Base-by-base conservation (phyloP, 768 basidiomycete genomes). In the Suillus lakei region DNA sequence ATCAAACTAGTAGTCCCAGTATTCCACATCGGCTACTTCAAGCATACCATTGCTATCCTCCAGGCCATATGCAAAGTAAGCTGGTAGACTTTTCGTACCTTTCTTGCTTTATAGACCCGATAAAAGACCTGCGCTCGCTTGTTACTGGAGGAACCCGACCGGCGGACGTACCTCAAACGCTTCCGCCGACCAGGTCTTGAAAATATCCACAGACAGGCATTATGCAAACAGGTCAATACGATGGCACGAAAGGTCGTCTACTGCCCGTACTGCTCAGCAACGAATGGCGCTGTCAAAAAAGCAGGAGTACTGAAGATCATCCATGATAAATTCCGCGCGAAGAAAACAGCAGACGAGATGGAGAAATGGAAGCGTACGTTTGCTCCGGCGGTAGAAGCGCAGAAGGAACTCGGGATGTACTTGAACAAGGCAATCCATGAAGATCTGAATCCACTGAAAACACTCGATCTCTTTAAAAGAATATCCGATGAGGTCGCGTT, bases 11-110 rank as follows among this genome's bases (percentile, higher is more conserved):
- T 91, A 38, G 89, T 99, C 23, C 98, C 98, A 0, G 96, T 99
- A 23, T 99, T 99, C 77, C 98, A 99, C 75, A 95, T 99, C 64
- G 98, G 98, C 8, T 99, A 95, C 79, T 99, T 99, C 83, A 93
- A 96, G 76, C 96, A 98, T 70, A 94, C 92, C 21, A 95, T 99
- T 65, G 86, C 87, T 30, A 91, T 99, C 68, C 85, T 99, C 1
- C 98, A 99, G 74, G 92, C 92, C 70, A 96, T 99, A 69, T 99
- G 98, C 86, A 99, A 99, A 82, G 96, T 95, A 59, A 10, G 63
- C 46, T 15, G 23, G 5, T 9, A 28, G 34, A 53, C 15, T 46
- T 30, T 5, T 60, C 16, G 26, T 5, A 5, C 16, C 8, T 7
- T 16, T 32, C 28, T 13, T 64, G 38, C n/a, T 21, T 28, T 21